Evolutionary conservation across 2,329 filamentous ascomycete species (phyloP), one percentile per base, ranked within the genome.

Genomic region (Pseudogymnoascus verrucosus): DNA sequence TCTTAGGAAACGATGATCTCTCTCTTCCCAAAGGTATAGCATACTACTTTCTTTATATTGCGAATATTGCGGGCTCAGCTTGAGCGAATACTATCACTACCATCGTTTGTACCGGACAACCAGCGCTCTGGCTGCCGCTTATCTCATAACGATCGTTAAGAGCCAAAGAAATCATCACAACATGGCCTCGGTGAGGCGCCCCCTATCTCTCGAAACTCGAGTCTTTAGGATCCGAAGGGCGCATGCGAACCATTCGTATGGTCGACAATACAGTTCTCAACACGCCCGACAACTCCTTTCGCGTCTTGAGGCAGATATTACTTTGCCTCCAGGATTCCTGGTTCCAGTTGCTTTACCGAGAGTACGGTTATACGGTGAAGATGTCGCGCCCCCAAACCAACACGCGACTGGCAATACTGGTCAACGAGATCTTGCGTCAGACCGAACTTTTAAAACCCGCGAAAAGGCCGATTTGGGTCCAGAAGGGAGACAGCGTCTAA

Each of bases 21-120:
- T 87, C 84, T 59, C 77, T 88, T 19, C 85, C 85, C 28, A 88
- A 88, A 77, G 84, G 84, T 86, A 79, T 34, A 63, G 19, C 21
- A 26, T 60, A 47, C 61, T 65, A 61, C 64, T 60, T 31, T 61
- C 57, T 51, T 31, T 57, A 16, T 31, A 31, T 57, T 19, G n/a
- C 26, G n/a, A 28, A 28, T n/a, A n/a, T 16, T 54, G 14, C 23
- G 23, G 28, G 44, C 23, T 28, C 44, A 21, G 23, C 23, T 54
- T 54, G 44, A 16, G 23, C 14, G 6, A n/a, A 14, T 28, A 28
- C 23, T 11, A 51, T 51, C 44, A 51, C 23, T 28, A 28, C 44
- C 44, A 28, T 51, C 14, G 10, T 44, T 23, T 21, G 16, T 44
- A 21, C 19, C 19, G 40, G 40, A 23, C 19, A 6, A 14, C 19